Percentiles rank a stretch among this genome's conserved stretches.
phyloP scores from a whole-genome alignment of 768 basidiomycete species.

The Boletus subcaerulescens region DNA sequence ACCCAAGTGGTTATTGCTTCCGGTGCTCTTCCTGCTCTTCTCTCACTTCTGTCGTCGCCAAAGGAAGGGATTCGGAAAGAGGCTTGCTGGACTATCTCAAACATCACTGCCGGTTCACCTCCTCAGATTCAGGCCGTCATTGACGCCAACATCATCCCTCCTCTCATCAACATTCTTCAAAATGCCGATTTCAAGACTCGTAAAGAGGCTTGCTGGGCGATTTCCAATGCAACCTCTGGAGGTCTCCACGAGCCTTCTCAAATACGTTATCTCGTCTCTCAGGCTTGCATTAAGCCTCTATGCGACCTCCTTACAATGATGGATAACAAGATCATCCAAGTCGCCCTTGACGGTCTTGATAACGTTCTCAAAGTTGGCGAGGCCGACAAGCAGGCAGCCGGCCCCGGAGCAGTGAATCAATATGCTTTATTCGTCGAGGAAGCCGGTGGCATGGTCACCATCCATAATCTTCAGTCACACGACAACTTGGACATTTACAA shows the following conservation, averaged over 20 bases:
- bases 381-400: constrained; percentile 80
- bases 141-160: constrained; percentile 97
- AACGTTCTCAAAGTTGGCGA: constrained; percentile 98
- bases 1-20: constrained; percentile 99
- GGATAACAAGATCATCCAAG: constrained; percentile 99
- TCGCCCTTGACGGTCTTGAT: constrained; percentile 96
- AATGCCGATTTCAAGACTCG: constrained; percentile 99
- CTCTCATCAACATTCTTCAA: constrained; percentile 95
- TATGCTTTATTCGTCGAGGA: constrained; percentile 96
- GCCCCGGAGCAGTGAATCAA: constrained; percentile 82
- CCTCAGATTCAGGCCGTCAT: constrained; percentile 97
- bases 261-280: constrained; percentile 95
- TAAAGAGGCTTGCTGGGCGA: constrained; percentile 99
- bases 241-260: constrained; percentile 95
- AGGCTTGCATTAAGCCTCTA: constrained; percentile 98
- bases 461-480: constrained; percentile 98
- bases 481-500: constrained; percentile 99
- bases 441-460: constrained; percentile 97
- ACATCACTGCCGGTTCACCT: constrained; percentile 95
- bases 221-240: constrained; percentile 98
- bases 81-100: constrained; percentile 99
- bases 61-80: constrained; percentile 99
- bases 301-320: constrained; percentile 96
- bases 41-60: constrained; percentile 89
- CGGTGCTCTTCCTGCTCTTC: constrained; percentile 91